Evolutionary conservation across 352 stramenopile genomes (phyloP), one percentile per base, ranked within the genome.

Genomic region (Globisporangium solare): DNA sequence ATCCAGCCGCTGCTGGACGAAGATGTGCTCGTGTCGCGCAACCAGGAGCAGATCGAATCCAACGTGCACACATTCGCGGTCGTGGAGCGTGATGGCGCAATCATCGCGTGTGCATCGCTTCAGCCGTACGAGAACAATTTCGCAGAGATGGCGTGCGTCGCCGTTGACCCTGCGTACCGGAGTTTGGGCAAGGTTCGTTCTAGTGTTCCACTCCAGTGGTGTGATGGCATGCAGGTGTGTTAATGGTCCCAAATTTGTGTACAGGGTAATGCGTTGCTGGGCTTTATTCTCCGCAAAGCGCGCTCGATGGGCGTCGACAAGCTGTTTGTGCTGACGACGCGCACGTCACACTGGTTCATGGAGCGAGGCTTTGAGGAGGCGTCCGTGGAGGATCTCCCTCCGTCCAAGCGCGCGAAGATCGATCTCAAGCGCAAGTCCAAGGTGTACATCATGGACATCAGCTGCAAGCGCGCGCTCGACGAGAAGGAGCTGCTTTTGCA

Each of bases 301-400:
- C 66, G 88, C 21, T 75, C 83, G 3, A 89, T 92, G 71, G 82
- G 84, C 17, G 79, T 97, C 40, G 89, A 76, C 41, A 96, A 95
- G 53, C 73, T 98, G 10, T 99, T 99, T 60, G 96, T 98, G n/a
- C 78, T 99, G 41, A 98, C 92, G 24, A 99, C 97, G 22, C 89
- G 96, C 69, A 99, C 97, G 17, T 98, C 98, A 65, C 94, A 99
- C 70, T 99, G 95, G 95, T 99, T 99, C 70, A 71, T 98, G 54
- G 97, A 99, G 75, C 79, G 96, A 35, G 96, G 95, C 20, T 99
- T 99, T 65, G 76, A 89, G 58, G 81, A 96, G 63, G 91, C 92
- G 10, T 67, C 69, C 7, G 85, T 98, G 22, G 76, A 92, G n/a
- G 83, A 92, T 24, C 71, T 97, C n/a, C 89, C 89, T 14, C 64